A percentile compares a stretch with the other conserved stretches of the same genome.
phyloP scores from a whole-genome alignment of 1,284 basidiomycete species.

The Laetiporus sulphureus region DNA sequence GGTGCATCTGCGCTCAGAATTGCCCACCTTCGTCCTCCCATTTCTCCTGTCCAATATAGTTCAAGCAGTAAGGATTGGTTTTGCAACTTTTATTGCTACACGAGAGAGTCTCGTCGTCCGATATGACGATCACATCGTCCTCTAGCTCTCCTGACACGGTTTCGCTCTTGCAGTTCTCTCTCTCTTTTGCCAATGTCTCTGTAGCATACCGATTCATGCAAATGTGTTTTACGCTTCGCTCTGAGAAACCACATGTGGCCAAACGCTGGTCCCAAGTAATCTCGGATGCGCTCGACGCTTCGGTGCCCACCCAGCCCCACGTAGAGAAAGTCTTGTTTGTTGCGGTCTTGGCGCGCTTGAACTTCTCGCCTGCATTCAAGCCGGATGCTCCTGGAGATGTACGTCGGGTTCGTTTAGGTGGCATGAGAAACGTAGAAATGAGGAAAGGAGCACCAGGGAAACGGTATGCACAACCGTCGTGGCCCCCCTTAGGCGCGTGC shows the following conservation, averaged over 20 bases:
- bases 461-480: no score
- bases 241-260: slow-evolving; percentile 60
- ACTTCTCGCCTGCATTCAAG: slow-evolving; percentile 49
- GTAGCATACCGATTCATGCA: slow-evolving; percentile 49
- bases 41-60: slow-evolving; percentile 74
- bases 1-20: not conserved
- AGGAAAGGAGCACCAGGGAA: no score
- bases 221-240: slow-evolving; percentile 37
- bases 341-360: slow-evolving; percentile 49
- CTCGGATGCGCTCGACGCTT: slow-evolving; percentile 43
- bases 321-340: slow-evolving; percentile 38
- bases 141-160: slow-evolving; percentile 34
- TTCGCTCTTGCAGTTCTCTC: slow-evolving; percentile 5
- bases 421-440: slow-evolving; percentile 32
- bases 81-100: slow-evolving; percentile 67
- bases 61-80: slow-evolving; percentile 75
- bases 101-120: slow-evolving; percentile 49
- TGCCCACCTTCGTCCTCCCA: slow-evolving; percentile 61
- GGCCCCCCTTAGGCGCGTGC: no score
- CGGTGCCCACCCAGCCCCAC: slow-evolving; percentile 77
- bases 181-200: slow-evolving; percentile 10
- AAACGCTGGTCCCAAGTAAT: slow-evolving; percentile 62
- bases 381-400: slow-evolving; percentile 41
- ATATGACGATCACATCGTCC: slow-evolving; percentile 61
- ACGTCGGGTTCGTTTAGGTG: slow-evolving; percentile 57